Evolutionary conservation across 306 rosid species (phyloP).

Genomic region (Glycine soja): DNA sequence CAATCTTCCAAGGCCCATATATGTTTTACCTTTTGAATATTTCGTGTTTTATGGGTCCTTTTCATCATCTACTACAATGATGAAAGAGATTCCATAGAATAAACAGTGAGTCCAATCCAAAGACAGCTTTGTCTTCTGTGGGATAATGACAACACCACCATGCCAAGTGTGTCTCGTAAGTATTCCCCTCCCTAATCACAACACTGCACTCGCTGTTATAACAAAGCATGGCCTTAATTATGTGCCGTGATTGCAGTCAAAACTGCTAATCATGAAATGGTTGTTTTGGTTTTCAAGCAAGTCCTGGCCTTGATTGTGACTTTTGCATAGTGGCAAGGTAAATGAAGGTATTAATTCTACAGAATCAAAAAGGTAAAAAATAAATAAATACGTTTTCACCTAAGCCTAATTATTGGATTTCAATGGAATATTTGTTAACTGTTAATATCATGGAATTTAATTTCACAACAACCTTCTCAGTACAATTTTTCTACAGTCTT

Average conservation of each 20-base stretch:
- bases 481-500: not conserved
- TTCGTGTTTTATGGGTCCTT: constrained; percentile 56
- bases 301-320: constrained; percentile 16
- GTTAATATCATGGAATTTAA: constrained; percentile 15
- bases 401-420: not conserved
- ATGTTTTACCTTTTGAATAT: constrained; percentile 46
- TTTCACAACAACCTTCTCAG: constrained; percentile 7
- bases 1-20: constrained; percentile 49
- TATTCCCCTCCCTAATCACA: constrained; percentile 38
- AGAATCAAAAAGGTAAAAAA: no score
- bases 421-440: not conserved
- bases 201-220: not conserved
- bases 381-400: no score
- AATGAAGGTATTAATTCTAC: no score
- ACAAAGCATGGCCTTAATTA: constrained; percentile 49
- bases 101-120: constrained; percentile 47
- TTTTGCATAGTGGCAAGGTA: not conserved
- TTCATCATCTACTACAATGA: constrained; percentile 61
- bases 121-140: constrained; percentile 51
- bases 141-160: constrained; percentile 65
- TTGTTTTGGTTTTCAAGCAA: constrained; percentile 49
- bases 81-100: constrained; percentile 61
- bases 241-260: constrained; percentile 51
- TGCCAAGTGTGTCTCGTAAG: constrained; percentile 46
- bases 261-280: constrained; percentile 36